These are phyloP conservation scores for Malus hybrid DNA, from an alignment of 331 rosid genomes.

Conservation along the genomic window DNA sequence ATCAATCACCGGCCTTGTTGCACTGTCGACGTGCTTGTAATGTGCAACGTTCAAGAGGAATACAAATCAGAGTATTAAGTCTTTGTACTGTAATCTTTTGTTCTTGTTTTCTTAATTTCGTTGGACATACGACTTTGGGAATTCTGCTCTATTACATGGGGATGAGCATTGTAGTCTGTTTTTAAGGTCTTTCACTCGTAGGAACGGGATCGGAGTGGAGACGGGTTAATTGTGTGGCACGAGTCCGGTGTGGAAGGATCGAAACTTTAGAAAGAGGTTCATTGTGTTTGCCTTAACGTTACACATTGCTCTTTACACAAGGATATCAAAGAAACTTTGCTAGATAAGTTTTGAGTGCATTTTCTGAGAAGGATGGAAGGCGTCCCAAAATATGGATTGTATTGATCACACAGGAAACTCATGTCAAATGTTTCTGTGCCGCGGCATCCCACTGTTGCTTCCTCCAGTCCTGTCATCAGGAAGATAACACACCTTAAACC, in stretches of 20 bases:
- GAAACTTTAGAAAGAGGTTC: no score
- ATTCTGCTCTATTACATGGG: no score
- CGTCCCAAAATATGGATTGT: slow-evolving; percentile 64
- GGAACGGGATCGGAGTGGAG: no score
- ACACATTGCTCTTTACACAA: neutral
- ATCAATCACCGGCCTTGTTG: neutral
- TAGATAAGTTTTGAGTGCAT: slow-evolving; percentile 25
- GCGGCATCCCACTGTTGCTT: slow-evolving; percentile 35
- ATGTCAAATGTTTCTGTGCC: slow-evolving; percentile 59
- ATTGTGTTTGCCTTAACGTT: neutral
- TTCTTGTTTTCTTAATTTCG: neutral
- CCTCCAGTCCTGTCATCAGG: slow-evolving; percentile 38
- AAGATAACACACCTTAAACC: slow-evolving; percentile 6
- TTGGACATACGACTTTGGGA: neutral
- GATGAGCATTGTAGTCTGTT: no score
- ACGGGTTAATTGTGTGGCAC: no score
- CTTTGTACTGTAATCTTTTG: neutral
- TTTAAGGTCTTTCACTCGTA: no score
- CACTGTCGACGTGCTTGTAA: neutral
- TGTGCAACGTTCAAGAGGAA: neutral
- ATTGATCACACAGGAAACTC: slow-evolving; percentile 37
- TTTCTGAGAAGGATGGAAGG: slow-evolving; percentile 50
- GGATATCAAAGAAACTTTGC: slow-evolving; percentile 30
- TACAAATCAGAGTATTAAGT: neutral
- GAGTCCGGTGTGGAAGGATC: no score